These are phyloP conservation scores for Nematocida displodere DNA, from an alignment of 371 early-diverging fungal species.

Conservation along the genomic window DNA sequence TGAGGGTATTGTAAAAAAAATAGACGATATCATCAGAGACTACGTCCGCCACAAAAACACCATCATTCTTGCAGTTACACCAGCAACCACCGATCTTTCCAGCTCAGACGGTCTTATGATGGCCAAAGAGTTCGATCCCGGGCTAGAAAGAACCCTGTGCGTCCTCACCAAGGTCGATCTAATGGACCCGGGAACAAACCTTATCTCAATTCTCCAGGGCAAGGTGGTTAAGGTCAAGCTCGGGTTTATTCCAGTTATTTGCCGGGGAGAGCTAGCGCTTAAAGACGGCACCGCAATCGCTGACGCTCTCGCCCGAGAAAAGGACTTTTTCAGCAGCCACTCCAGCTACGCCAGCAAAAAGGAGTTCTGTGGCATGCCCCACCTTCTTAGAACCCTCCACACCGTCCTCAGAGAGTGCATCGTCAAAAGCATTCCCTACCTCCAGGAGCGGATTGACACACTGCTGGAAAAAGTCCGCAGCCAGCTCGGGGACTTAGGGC, in stretches of 20 bases:
- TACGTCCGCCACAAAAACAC: slow-evolving; percentile 85
- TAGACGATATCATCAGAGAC: slow-evolving; percentile 80
- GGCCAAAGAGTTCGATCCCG: slow-evolving; percentile 83
- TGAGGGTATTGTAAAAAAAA: slow-evolving; percentile 76
- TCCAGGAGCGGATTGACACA: slow-evolving; percentile 57
- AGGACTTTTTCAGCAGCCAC: slow-evolving; percentile 81
- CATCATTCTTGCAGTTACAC: slow-evolving; percentile 86
- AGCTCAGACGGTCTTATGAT: slow-evolving; percentile 91
- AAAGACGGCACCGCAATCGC: slow-evolving; percentile 77
- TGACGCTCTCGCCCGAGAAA: slow-evolving; percentile 77
- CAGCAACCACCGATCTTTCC: slow-evolving; percentile 93
- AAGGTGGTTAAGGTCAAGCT: slow-evolving; percentile 80
- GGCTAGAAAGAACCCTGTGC: slow-evolving; percentile 85
- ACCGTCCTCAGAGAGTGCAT: slow-evolving; percentile 70
- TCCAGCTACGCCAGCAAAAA: slow-evolving; percentile 81
- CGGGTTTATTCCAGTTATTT: slow-evolving; percentile 93
- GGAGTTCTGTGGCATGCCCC: slow-evolving; percentile 92
- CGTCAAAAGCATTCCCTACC: slow-evolving; percentile 50
- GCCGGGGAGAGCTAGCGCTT: slow-evolving; percentile 81
- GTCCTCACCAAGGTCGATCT: slow-evolving; percentile 96
- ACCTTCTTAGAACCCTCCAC: slow-evolving; percentile 83
- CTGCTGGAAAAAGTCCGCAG: slow-evolving; percentile 58
- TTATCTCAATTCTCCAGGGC: slow-evolving; percentile 85
- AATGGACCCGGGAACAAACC: slow-evolving; percentile 79
- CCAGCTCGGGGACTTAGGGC: slow-evolving; percentile 68